Evolutionary conservation across 176 grass and related monocot genomes (phyloP).

Genomic region (Urochloa ruziziensis): DNA sequence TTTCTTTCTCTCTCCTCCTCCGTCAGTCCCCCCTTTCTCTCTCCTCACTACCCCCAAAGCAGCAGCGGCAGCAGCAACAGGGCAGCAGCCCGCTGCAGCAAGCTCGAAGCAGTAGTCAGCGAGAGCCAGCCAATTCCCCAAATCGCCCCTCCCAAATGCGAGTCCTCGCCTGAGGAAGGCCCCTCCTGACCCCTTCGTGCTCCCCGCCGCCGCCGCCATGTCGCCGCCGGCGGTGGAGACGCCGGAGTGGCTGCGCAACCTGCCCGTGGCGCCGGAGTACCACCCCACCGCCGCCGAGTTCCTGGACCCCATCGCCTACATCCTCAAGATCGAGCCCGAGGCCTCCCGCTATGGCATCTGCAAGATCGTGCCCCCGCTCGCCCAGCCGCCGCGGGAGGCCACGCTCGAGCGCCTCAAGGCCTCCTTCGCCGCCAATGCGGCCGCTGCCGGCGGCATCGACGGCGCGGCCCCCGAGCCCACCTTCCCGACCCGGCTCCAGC

Average conservation of each 20-base stretch:
- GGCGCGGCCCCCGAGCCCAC: conserved; percentile 34
- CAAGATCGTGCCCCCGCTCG: conserved; percentile 89
- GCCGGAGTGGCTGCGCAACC: conserved; percentile 73
- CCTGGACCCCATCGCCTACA: conserved; percentile 89
- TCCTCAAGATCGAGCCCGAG: conserved; percentile 93
- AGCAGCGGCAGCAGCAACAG: conserved; percentile 14
- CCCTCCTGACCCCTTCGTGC: background rate
- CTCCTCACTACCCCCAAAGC: conserved; percentile 35
- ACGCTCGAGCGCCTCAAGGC: conserved; percentile 63
- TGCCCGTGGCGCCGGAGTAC: conserved; percentile 89
- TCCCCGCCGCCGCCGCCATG: background rate
- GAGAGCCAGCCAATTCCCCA: conserved; percentile 36
- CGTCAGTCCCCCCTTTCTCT: background rate
- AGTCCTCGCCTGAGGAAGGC: conserved; percentile 31
- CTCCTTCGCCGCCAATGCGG: conserved; percentile 65
- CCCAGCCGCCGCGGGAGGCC: conserved; percentile 56
- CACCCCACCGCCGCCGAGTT: conserved; percentile 74
- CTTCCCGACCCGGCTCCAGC: conserved; percentile 91
- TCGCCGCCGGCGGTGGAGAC: conserved; percentile 45
- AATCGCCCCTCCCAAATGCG: conserved; percentile 51
- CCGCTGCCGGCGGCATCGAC: conserved; percentile 19
- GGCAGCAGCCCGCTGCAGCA: conserved; percentile 14
- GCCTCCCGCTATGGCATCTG: conserved; percentile 96
- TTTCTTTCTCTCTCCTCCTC: background rate
- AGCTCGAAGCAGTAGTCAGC: conserved; percentile 20